Percentiles rank a stretch among this genome's conserved stretches.
Evolutionary conservation across 2,329 filamentous ascomycete genomes (phyloP).

Genomic region (Xylaria sp.): DNA sequence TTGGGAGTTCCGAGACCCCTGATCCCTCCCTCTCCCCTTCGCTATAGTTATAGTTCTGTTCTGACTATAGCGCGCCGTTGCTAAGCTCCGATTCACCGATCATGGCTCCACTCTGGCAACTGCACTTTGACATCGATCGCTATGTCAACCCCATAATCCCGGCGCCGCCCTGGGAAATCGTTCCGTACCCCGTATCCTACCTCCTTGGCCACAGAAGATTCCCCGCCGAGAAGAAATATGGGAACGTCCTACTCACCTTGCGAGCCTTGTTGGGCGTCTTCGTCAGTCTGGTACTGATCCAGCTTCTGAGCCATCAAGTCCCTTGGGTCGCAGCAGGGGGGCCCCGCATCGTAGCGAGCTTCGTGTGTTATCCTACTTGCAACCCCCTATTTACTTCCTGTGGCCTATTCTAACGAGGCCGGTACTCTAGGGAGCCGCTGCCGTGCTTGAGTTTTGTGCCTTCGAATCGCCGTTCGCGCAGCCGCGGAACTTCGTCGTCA

Average conservation of each 20-base stretch:
- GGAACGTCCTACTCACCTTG: conserved; percentile 67
- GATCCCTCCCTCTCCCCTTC: background rate
- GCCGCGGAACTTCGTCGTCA: conserved; percentile 74
- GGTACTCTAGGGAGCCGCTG: conserved; percentile 70
- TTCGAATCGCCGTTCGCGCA: conserved; percentile 78
- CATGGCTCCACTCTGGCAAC: conserved; percentile 43
- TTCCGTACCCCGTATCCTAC: conserved; percentile 74
- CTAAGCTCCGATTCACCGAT: background rate
- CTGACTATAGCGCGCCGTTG: too few relatives aligned
- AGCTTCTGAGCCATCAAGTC: conserved; percentile 64
- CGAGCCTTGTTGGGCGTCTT: conserved; percentile 76
- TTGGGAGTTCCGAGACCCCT: background rate
- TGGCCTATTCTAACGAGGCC: conserved; percentile 17
- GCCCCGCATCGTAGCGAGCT: conserved; percentile 74
- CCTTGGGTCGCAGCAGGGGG: conserved; percentile 62
- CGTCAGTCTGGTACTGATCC: conserved; percentile 67
- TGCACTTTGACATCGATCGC: conserved; percentile 80
- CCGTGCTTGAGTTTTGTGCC: conserved; percentile 78
- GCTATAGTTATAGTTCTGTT: too few relatives aligned
- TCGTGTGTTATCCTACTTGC: conserved; percentile 61
- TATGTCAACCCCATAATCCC: conserved; percentile 78
- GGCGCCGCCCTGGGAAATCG: conserved; percentile 67
- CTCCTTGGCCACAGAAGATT: conserved; percentile 71
- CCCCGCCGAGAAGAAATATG: conserved; percentile 53
- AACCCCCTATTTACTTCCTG: background rate